These are phyloP conservation scores for Silybum marianum DNA, from an alignment of 129 eudicot species.

Conservation along the genomic window DNA sequence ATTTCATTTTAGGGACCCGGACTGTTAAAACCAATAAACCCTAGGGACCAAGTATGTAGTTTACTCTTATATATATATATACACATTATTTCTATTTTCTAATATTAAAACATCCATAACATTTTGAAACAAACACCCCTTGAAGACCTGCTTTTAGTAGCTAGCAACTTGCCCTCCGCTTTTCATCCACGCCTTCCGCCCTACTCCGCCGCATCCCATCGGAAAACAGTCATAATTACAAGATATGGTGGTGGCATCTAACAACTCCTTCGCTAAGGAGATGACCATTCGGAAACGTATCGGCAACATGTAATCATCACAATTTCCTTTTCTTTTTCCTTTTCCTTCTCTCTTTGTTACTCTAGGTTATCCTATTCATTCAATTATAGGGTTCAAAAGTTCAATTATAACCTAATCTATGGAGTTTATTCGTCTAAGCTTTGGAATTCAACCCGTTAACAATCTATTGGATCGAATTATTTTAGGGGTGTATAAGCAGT, in stretches of 20 bases:
- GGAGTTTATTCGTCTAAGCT: background rate
- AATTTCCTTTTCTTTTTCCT: constrained; percentile 1
- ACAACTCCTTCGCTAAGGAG: constrained; percentile 77
- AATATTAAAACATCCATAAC: no score
- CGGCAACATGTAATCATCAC: constrained; percentile 55
- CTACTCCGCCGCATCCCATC: constrained; percentile 25
- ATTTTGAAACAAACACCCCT: background rate
- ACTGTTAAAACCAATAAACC: no score
- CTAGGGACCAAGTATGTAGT: no score
- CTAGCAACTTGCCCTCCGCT: background rate
- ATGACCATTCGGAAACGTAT: constrained; percentile 79
- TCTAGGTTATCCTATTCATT: constrained; percentile 10
- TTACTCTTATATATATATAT: no score
- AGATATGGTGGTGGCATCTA: constrained; percentile 73
- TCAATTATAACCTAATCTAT: background rate
- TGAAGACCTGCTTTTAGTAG: background rate
- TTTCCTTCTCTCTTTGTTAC: background rate
- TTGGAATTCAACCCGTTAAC: background rate
- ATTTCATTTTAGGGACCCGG: no score
- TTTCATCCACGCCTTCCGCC: background rate
- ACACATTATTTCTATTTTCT: no score
- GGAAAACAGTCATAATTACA: background rate
- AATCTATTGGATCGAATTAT: background rate
- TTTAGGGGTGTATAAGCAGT: background rate
- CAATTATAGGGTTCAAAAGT: background rate